Evolutionary conservation across 164 flowering plant genomes (phyloP).

Genomic region (Akebia trifoliata): DNA sequence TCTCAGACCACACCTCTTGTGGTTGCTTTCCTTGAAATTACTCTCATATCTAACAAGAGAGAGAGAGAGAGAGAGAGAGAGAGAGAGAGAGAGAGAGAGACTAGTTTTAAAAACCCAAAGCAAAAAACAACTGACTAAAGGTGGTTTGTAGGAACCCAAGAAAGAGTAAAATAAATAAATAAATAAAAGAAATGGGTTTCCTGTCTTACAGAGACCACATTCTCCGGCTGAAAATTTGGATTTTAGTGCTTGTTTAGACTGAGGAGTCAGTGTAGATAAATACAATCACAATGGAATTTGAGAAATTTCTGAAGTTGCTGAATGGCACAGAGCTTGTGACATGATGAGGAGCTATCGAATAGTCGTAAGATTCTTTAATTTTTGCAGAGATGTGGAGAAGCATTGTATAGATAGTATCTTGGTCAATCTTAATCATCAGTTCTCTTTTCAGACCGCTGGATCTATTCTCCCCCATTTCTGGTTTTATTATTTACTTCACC

Average conservation of each 20-base stretch:
- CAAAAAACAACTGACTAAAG: neutral
- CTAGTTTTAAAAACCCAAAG: too few species aligned
- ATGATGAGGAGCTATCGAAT: too few species aligned
- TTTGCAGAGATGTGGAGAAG: too few species aligned
- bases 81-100: too few species aligned
- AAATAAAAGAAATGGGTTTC: neutral
- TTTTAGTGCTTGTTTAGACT: constrained; percentile 9
- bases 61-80: neutral
- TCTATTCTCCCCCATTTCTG: too few species aligned
- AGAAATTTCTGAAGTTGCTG: neutral
- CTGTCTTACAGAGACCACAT: constrained; percentile 1
- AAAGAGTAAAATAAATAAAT: neutral
- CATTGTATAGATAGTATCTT: too few species aligned
- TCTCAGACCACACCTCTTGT: constrained; percentile 32
- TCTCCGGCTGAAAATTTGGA: constrained; percentile 8
- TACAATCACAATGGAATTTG: constrained; percentile 1
- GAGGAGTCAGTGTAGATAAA: neutral
- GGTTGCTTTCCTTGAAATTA: constrained; percentile 46
- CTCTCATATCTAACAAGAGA: constrained; percentile 9
- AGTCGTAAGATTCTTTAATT: too few species aligned
- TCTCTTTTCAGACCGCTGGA: too few species aligned
- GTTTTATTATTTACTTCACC: too few species aligned
- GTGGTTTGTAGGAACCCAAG: constrained; percentile 7
- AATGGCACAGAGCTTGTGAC: too few species aligned
- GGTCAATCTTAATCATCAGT: too few species aligned